Evolutionary conservation across 768 basidiomycete species (phyloP), one percentile per base, ranked within the genome.

Genomic region (Podaxis sp.): DNA sequence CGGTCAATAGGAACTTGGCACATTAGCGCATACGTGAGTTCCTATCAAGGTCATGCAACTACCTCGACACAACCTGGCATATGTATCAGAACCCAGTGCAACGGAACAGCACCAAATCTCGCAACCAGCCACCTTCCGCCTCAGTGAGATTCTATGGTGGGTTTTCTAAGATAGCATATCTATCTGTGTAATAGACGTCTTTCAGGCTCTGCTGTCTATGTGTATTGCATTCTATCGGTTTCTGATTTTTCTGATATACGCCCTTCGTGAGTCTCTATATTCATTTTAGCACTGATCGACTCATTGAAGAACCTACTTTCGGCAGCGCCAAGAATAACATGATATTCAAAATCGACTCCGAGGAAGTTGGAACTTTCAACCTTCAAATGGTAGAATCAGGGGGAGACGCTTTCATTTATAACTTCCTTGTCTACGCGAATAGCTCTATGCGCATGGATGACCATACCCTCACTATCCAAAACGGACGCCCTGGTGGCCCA

Each of bases 381-480:
- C 33, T 40, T 30, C 36, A 54, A 12, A 33, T 26, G 22, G 22
- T 9, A 17, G 15, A 17, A 17, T 46, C 17, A n/a, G 44, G 54
- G 36, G 15, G 22, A 15, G 48, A 33, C 30, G 39, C 38, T 19
- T 51, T 61, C 49, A 52, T 39, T 15, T 53, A 57, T 49, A 38
- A 61, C 39, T 22, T 48, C 17, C 61, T 54, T 48, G 61, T 52
- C 60, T 64, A 63, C 26, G 42, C 56, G 11, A 56, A 59, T 33
- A 59, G 42, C 42, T 36, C 57, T 4, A 26, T 62, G 22, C 49
- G 26, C 15, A 36, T 36, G 51, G 64, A 61, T 24, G 40, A 53
- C 22, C 66, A 65, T 48, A 61, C 46, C 9, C 54, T 67, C 12
- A 64, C 51, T 12, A 63, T 67, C n/a, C 57, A 64, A 26, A 58